phyloP scores from a whole-genome alignment of 495 filamentous ascomycete genomes.

The Durotheca rogersii region DNA sequence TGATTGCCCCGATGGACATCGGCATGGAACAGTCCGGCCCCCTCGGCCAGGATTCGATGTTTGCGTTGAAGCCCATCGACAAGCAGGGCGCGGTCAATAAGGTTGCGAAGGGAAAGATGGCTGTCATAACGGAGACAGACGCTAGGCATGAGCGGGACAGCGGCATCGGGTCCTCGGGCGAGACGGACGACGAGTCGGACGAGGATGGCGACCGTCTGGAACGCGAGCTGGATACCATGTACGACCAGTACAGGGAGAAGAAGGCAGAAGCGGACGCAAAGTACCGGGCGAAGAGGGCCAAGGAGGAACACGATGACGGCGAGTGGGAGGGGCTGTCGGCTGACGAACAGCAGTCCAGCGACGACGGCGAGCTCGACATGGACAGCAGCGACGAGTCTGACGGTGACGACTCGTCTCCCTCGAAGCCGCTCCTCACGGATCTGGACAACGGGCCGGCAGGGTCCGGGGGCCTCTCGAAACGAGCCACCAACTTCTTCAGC shows the following conservation, averaged over 20 bases:
- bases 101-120: slow-evolving; percentile 78
- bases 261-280: slow-evolving; percentile 79
- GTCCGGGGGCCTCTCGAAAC: slow-evolving; percentile 66
- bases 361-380: slow-evolving; percentile 53
- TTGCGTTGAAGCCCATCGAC: slow-evolving; percentile 77
- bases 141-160: slow-evolving; percentile 60
- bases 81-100: slow-evolving; percentile 66
- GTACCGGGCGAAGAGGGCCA: slow-evolving; percentile 80
- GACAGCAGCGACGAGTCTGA: slow-evolving; percentile 59
- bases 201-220: slow-evolving; percentile 82
- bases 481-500: slow-evolving; percentile 85
- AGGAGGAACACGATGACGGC: slow-evolving; percentile 78
- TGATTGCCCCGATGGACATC: slow-evolving; percentile 94
- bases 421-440: slow-evolving; percentile 51
- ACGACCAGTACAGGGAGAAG: slow-evolving; percentile 79
- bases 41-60: slow-evolving; percentile 75
- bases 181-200: slow-evolving; percentile 64
- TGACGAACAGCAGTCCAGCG: slow-evolving; percentile 58
- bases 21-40: slow-evolving; percentile 88
- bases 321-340: slow-evolving; percentile 92
- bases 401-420: slow-evolving; percentile 42
- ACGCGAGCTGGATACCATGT: slow-evolving; percentile 78
- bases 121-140: slow-evolving; percentile 53
- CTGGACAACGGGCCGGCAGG: slow-evolving; percentile 50
- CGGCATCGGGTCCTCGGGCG: slow-evolving; percentile 54